These are phyloP conservation scores for Licmophora abbreviata DNA, from an alignment of 108 stramenopile species.

Conservation along the genomic window DNA sequence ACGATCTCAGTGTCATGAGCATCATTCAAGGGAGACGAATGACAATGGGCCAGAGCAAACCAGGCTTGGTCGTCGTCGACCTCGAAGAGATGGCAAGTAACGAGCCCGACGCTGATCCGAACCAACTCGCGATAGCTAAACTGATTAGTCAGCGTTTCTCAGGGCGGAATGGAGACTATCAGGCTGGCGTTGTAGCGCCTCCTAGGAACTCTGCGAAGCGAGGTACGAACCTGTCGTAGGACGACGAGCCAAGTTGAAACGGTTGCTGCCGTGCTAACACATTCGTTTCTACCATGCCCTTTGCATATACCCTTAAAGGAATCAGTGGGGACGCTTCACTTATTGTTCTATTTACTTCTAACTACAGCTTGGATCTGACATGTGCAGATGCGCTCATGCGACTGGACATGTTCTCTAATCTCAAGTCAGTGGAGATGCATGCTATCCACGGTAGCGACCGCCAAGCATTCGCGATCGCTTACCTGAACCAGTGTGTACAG, in stretches of 20 bases:
- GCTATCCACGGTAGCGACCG: constrained; percentile 35
- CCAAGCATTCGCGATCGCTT: constrained; percentile 27
- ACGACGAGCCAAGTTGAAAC: constrained; percentile 4
- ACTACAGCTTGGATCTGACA: constrained; percentile 29
- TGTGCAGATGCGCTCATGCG: constrained; percentile 21
- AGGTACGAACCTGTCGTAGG: constrained; percentile 32
- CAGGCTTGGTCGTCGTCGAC: constrained; percentile 50
- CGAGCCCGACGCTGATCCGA: constrained; percentile 23
- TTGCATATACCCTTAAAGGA: too few species aligned
- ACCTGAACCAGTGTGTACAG: constrained; percentile 25
- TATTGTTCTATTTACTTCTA: constrained; percentile 48
- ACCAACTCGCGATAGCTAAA: constrained; percentile 33
- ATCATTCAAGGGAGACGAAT: constrained; percentile 63
- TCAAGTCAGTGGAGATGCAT: constrained; percentile 21
- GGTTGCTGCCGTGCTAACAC: background rate
- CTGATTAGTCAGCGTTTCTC: constrained; percentile 52
- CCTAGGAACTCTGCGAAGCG: constrained; percentile 39
- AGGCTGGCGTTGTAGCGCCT: background rate
- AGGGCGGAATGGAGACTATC: constrained; percentile 31
- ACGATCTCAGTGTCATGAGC: constrained; percentile 65
- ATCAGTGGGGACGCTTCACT: constrained; percentile 27
- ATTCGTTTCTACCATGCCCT: background rate
- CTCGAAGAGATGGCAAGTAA: constrained; percentile 60
- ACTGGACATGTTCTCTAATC: constrained; percentile 33
- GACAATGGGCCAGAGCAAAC: constrained; percentile 58